Percentiles rank a stretch among this genome's conserved stretches.
These are phyloP conservation scores for Candida sp. DNA, from an alignment of 1,139 yeast genomes.

Conservation along the genomic window DNA sequence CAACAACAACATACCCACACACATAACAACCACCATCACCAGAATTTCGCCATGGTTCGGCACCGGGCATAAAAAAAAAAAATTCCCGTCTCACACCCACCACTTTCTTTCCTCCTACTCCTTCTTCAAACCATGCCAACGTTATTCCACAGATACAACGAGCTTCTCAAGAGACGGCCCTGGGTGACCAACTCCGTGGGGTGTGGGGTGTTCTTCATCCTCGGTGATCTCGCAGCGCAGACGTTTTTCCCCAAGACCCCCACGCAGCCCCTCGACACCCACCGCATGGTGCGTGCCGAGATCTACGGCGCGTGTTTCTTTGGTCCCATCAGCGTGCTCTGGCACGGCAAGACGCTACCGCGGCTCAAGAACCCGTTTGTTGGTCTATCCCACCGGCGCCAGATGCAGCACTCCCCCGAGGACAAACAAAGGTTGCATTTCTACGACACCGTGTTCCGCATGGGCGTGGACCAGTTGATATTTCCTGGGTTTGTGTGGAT, in stretches of 20 bases:
- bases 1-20: too few relatives aligned
- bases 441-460: constrained; percentile 40
- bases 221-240: constrained; percentile 82
- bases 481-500: constrained; percentile 45
- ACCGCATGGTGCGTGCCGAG: constrained; percentile 65
- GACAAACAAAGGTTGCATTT: constrained; percentile 22
- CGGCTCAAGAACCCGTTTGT: constrained; percentile 48
- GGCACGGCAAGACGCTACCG: constrained; percentile 67
- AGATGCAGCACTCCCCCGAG: constrained; percentile 12
- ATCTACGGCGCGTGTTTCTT: constrained; percentile 79
- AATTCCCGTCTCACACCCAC: too few relatives aligned
- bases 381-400: constrained; percentile 8
- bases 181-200: constrained; percentile 57
- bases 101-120: constrained; percentile 1
- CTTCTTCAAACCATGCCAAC: too few relatives aligned
- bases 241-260: constrained; percentile 41
- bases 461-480: constrained; percentile 40
- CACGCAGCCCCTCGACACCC: neutral
- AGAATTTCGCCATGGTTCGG: too few relatives aligned
- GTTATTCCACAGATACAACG: constrained; percentile 41
- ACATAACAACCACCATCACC: neutral
- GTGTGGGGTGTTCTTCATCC: constrained; percentile 68
- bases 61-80: too few relatives aligned
- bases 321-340: constrained; percentile 73
- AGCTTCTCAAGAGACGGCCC: constrained; percentile 49